Percentiles rank a stretch among this genome's conserved stretches.
Conservation (phyloP, 768 basidiomycete genomes). For the Phylloporus rhodoxanthus region DNA sequence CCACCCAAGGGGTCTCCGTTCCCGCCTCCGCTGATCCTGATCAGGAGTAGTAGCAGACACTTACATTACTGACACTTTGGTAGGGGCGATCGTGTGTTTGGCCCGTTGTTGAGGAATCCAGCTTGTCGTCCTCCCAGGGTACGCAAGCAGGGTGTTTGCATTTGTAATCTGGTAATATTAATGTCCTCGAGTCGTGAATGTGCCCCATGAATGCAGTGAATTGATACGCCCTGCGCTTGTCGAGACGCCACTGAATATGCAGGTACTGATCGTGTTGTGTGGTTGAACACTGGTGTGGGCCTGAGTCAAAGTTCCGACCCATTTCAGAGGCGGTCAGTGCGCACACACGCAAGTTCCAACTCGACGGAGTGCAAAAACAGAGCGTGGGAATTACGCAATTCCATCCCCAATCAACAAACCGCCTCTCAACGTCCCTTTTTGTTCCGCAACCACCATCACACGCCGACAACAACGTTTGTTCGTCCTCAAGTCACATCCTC, state of each 20-base stretch:
- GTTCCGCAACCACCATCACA: constrained; percentile 29
- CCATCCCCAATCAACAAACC: constrained; percentile 22
- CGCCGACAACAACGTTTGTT: constrained; percentile 1
- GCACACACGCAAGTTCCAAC: constrained; percentile 15
- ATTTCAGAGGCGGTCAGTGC: constrained; percentile 27
- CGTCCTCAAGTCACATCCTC: constrained; percentile 3
- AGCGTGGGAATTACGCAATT: constrained; percentile 27
- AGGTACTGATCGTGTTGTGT: neutral
- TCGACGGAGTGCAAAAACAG: constrained; percentile 25
- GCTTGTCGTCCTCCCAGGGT: too few relatives aligned
- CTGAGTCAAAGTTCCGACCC: constrained; percentile 17
- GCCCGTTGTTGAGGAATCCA: neutral
- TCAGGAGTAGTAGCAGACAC: neutral
- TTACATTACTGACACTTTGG: neutral
- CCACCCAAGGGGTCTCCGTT: neutral
- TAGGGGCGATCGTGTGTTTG: neutral
- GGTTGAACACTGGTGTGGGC: neutral
- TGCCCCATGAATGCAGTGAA: neutral
- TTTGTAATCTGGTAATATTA: neutral
- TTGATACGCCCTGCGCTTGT: neutral
- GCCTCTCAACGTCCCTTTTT: constrained; percentile 14
- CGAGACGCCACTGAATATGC: neutral
- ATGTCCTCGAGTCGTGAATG: neutral
- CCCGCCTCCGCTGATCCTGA: constrained; percentile 1
- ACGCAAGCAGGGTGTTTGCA: neutral